A percentile compares a stretch with the other conserved stretches of the same genome.
Evolutionary conservation across 495 filamentous ascomycete genomes (phyloP).

Genomic region (Podospora didyma): DNA sequence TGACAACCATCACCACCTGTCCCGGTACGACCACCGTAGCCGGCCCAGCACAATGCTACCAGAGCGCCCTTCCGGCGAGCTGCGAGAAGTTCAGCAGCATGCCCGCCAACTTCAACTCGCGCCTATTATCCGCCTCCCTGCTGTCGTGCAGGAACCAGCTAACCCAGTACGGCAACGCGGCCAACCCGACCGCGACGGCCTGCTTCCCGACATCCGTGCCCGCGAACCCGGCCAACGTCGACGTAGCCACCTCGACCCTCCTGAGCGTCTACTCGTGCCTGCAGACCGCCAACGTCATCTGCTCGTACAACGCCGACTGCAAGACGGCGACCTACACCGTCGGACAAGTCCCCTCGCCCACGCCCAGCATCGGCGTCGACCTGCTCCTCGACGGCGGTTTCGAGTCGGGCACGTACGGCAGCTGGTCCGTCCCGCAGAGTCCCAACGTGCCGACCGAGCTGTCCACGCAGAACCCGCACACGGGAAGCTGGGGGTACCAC

Average conservation of each 20-base stretch:
- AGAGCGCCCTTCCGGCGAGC: not conserved
- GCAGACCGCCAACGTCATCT: not conserved
- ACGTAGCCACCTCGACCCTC: constrained; percentile 4
- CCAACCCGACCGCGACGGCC: not conserved
- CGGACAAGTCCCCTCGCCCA: not conserved
- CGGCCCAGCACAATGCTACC: constrained; percentile 1
- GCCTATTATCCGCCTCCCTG: not conserved
- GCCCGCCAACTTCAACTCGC: constrained; percentile 4
- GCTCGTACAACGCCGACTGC: constrained; percentile 1
- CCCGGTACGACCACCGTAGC: not conserved
- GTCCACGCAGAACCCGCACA: not conserved
- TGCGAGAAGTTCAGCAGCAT: constrained; percentile 2
- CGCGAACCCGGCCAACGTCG: not conserved
- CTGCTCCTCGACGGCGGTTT: constrained; percentile 3
- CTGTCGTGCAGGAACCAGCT: not conserved
- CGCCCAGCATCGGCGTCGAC: constrained; percentile 4
- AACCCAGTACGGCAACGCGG: constrained; percentile 1
- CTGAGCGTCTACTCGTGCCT: constrained; percentile 6
- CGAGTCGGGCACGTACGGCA: constrained; percentile 6
- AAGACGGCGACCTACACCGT: constrained; percentile 1
- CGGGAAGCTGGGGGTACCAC: not conserved
- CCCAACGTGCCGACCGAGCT: constrained; percentile 1
- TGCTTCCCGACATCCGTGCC: constrained; percentile 7
- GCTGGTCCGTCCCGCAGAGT: constrained; percentile 2
- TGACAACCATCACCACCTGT: constrained; percentile 8